Percentiles rank a stretch among this genome's conserved stretches.
phyloP scores from a whole-genome alignment of 768 basidiomycete species.

The Boletus eberwhitei region DNA sequence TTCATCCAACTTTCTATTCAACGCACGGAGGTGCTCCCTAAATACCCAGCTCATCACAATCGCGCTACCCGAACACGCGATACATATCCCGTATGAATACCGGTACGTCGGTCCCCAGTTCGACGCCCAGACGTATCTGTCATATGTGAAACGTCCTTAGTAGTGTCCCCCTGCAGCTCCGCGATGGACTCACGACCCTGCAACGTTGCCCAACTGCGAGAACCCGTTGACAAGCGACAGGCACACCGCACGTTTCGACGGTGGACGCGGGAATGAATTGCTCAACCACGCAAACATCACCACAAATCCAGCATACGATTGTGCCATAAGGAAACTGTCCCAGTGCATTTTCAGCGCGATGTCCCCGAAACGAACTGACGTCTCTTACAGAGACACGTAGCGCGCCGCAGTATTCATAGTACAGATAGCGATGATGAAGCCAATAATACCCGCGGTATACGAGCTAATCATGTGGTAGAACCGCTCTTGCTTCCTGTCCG shows the following conservation, averaged over 20 bases:
- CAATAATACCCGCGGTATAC: slow-evolving; percentile 55
- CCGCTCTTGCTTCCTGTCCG: slow-evolving; percentile 67
- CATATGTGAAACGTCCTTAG: neutral
- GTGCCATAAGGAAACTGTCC: slow-evolving; percentile 70
- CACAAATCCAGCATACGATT: slow-evolving; percentile 70
- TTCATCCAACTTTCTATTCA: slow-evolving; percentile 39
- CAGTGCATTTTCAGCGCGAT: slow-evolving; percentile 3
- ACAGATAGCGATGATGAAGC: slow-evolving; percentile 62
- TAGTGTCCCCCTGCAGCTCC: neutral
- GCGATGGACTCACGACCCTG: slow-evolving; percentile 62
- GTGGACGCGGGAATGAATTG: slow-evolving; percentile 66
- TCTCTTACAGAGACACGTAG: slow-evolving; percentile 58
- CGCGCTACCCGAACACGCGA: slow-evolving; percentile 48
- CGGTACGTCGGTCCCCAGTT: slow-evolving; percentile 70
- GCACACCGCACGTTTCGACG: slow-evolving; percentile 81
- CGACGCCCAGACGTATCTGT: slow-evolving; percentile 63
- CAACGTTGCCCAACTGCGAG: slow-evolving; percentile 80
- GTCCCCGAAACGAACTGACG: slow-evolving; percentile 6
- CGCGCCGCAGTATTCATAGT: slow-evolving; percentile 63
- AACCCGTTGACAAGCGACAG: slow-evolving; percentile 79
- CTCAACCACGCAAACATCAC: slow-evolving; percentile 54
- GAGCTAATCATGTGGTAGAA: slow-evolving; percentile 65
- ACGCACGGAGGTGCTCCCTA: slow-evolving; percentile 38
- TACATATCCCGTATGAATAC: slow-evolving; percentile 73
- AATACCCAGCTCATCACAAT: slow-evolving; percentile 52